Conservation (phyloP, 2,329 filamentous ascomycete species). For the Diaporthe sp. region DNA sequence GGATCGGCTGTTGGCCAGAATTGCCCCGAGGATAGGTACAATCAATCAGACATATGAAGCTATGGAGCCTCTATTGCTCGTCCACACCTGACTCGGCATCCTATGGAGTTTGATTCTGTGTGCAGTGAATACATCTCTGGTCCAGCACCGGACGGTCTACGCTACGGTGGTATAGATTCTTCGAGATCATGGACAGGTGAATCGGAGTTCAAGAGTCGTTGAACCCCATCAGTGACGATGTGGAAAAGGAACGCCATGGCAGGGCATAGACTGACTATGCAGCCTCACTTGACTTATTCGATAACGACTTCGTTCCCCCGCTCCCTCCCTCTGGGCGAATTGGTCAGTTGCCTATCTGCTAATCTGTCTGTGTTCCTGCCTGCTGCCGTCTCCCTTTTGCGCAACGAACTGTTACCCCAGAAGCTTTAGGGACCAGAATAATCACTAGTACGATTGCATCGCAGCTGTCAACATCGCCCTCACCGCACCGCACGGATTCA, state of each 20-base stretch:
- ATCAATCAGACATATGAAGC: constrained; percentile 34
- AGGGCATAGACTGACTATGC: background rate
- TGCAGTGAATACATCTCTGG: background rate
- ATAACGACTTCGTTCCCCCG: background rate
- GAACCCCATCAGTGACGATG: background rate
- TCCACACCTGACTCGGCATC: background rate
- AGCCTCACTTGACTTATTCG: background rate
- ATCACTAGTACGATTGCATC: too few species aligned
- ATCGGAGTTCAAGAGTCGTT: background rate
- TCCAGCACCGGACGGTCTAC: background rate
- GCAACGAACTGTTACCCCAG: background rate
- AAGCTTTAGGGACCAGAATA: background rate
- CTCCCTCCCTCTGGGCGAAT: background rate
- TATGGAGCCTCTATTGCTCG: constrained; percentile 32
- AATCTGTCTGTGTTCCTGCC: background rate
- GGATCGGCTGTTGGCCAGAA: constrained; percentile 30
- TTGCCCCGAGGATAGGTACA: constrained; percentile 27
- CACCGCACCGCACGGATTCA: background rate
- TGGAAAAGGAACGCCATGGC: background rate
- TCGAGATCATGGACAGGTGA: background rate
- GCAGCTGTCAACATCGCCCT: background rate
- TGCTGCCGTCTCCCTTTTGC: background rate
- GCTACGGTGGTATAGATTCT: background rate
- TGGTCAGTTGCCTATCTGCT: background rate
- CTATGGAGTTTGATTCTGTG: background rate